A percentile compares a stretch with the other conserved stretches of the same genome.
Evolutionary conservation across 2,329 filamentous ascomycete genomes (phyloP).

Genomic region (Cladosporium colombiae): DNA sequence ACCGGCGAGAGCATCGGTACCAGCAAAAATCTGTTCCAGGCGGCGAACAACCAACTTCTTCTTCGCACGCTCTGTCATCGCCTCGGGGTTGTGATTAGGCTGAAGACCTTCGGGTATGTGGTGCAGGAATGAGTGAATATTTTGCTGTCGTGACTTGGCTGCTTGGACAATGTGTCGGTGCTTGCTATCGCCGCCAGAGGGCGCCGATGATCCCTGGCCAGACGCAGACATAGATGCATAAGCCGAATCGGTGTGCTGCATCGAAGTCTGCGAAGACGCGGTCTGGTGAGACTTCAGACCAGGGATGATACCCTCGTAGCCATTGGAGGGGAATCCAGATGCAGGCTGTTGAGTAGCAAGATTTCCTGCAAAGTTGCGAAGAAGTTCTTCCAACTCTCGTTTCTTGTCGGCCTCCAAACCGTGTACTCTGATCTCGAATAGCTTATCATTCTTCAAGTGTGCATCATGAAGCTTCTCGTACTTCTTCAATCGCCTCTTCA

Average conservation of each 20-base stretch:
- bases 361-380: conserved; percentile 69
- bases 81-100: conserved; percentile 54
- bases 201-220: conserved; percentile 46
- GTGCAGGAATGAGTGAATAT: conserved; percentile 68
- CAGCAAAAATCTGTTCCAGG: conserved; percentile 79
- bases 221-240: conserved; percentile 63
- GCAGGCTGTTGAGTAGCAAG: conserved; percentile 57
- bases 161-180: conserved; percentile 26
- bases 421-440: conserved; percentile 82
- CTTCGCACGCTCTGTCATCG: conserved; percentile 70
- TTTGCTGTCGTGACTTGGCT: conserved; percentile 51
- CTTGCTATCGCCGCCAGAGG: conserved; percentile 38
- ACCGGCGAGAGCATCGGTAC: conserved; percentile 54
- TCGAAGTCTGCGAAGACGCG: conserved; percentile 59
- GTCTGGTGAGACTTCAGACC: conserved; percentile 57
- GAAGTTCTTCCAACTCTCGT: conserved; percentile 70
- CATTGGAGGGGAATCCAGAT: conserved; percentile 27
- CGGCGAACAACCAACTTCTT: conserved; percentile 76
- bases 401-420: conserved; percentile 71
- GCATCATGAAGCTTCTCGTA: conserved; percentile 69
- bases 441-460: conserved; percentile 69
- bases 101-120: conserved; percentile 72
- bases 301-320: conserved; percentile 42
- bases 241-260: conserved; percentile 53
- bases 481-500: conserved; percentile 71